A percentile compares a stretch with the other conserved stretches of the same genome.
phyloP scores from a whole-genome alignment of 2,329 filamentous ascomycete genomes.

The Fusarium anguioides region DNA sequence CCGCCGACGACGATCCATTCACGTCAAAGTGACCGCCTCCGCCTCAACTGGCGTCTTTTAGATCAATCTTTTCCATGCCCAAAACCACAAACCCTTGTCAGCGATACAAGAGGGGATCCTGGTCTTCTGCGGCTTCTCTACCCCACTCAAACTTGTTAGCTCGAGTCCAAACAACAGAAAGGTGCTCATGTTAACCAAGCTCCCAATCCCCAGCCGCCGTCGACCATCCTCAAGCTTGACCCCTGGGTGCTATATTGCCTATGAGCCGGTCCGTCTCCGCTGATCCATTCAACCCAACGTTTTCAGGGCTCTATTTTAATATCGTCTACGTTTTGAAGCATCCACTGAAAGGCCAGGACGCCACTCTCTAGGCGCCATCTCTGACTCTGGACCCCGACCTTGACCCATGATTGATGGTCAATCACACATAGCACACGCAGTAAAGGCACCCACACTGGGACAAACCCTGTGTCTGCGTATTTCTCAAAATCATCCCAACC shows the following conservation, averaged over 20 bases:
- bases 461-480: slow-evolving; percentile 35
- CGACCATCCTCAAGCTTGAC: slow-evolving; percentile 35
- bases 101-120: slow-evolving; percentile 34
- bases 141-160: slow-evolving; percentile 35
- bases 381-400: slow-evolving; percentile 52
- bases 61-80: slow-evolving; percentile 17
- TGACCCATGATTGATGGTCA: slow-evolving; percentile 48
- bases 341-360: slow-evolving; percentile 58
- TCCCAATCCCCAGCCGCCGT: slow-evolving; percentile 43
- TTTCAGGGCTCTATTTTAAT: slow-evolving; percentile 58
- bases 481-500: slow-evolving; percentile 46
- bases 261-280: slow-evolving; percentile 45
- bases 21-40: slow-evolving; percentile 36
- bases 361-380: slow-evolving; percentile 58
- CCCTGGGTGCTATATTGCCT: slow-evolving; percentile 40
- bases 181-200: slow-evolving; percentile 33
- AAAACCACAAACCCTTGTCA: slow-evolving; percentile 15
- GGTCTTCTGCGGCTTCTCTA: slow-evolving; percentile 40
- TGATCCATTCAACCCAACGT: slow-evolving; percentile 47
- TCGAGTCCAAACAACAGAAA: slow-evolving; percentile 27
- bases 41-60: slow-evolving; percentile 28
- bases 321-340: slow-evolving; percentile 49
- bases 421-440: slow-evolving; percentile 45
- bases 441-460: slow-evolving; percentile 36
- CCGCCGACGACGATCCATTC: slow-evolving; percentile 36